Conservation (phyloP, 208 protist genomes). For the Leishmania tarentolae region DNA sequence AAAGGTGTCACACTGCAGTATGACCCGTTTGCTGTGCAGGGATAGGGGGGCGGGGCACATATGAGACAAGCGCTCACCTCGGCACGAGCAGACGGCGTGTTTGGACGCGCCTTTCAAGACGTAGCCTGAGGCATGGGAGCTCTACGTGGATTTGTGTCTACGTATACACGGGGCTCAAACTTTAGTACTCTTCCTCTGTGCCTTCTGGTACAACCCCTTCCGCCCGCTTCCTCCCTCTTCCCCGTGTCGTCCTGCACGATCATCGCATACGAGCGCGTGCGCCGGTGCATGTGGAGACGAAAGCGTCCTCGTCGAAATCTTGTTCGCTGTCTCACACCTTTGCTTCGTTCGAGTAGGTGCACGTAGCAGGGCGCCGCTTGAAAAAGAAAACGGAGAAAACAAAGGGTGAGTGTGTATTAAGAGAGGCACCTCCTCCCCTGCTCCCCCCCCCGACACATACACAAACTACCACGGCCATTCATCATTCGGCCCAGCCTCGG, state of each 20-base stretch:
- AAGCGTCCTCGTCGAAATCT: not conserved
- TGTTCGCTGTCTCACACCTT: not conserved
- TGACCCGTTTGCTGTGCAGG: not conserved
- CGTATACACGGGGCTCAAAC: not conserved
- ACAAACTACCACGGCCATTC: too few relatives aligned
- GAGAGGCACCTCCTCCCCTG: not conserved
- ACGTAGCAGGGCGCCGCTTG: not conserved
- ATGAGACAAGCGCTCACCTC: not conserved
- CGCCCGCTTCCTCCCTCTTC: not conserved
- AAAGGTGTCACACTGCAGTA: not conserved
- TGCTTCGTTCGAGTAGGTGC: not conserved
- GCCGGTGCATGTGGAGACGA: not conserved
- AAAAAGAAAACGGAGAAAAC: not conserved
- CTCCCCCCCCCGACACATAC: not conserved
- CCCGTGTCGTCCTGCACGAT: not conserved
- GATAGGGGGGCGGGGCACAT: not conserved
- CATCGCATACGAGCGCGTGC: not conserved
- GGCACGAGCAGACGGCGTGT: not conserved
- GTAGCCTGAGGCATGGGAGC: not conserved
- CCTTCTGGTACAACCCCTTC: not conserved
- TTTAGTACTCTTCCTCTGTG: not conserved
- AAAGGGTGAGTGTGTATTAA: not conserved
- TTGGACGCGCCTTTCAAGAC: not conserved
- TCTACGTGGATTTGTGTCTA: not conserved
- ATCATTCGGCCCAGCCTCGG: not conserved